These are phyloP conservation scores for Mycena polygramma DNA, from an alignment of 768 basidiomycete species.

Conservation along the genomic window DNA sequence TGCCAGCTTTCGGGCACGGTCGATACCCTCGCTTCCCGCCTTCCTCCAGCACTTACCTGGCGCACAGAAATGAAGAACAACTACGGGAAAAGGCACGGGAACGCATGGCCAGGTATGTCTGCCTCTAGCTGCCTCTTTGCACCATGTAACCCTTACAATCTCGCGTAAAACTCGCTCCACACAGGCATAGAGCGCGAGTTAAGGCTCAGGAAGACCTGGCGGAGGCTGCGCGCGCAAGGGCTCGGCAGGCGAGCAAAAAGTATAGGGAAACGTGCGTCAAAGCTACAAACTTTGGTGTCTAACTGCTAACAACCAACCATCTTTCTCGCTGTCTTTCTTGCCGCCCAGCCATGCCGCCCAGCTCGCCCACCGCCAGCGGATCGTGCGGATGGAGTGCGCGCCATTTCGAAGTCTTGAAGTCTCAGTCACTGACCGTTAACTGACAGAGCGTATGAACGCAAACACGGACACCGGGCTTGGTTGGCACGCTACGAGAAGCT, in stretches of 20 bases:
- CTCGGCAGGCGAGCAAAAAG: background rate
- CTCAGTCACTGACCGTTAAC: background rate
- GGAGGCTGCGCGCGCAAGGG: background rate
- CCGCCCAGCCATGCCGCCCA: background rate
- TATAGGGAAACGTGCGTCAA: background rate
- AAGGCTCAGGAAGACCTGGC: background rate
- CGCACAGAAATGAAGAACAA: background rate
- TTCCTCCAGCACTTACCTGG: background rate
- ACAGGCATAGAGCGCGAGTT: background rate
- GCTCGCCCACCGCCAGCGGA: background rate
- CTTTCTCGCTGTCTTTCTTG: too few species aligned
- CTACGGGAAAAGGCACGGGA: background rate
- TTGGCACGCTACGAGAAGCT: background rate
- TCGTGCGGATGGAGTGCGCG: background rate
- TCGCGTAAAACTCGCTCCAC: too few species aligned
- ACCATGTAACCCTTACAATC: too few species aligned
- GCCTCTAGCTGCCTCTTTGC: background rate
- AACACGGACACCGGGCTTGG: conserved; percentile 2
- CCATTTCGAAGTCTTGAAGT: too few species aligned
- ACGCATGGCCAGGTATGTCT: conserved; percentile 4
- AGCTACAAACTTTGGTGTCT: too few species aligned
- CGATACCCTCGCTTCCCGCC: too few species aligned
- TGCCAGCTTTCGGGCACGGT: background rate
- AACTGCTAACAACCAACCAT: too few species aligned
- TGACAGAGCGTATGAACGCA: too few species aligned